Base-by-base conservation (phyloP, 164 flowering plant genomes). In the Santalum album region DNA sequence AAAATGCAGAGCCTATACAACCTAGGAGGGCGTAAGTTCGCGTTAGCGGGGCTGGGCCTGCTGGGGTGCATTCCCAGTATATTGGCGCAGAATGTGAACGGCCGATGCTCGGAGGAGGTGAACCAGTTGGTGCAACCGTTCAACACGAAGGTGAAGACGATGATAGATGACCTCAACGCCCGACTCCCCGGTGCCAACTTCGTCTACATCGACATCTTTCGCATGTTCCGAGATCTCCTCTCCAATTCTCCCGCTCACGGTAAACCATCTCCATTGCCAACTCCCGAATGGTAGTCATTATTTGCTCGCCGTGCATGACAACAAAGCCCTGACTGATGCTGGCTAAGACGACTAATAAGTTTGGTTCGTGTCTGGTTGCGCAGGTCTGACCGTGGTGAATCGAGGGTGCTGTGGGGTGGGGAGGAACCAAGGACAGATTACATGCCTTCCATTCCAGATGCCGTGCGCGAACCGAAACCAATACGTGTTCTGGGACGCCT, bases 401-500 rank as follows among this genome's bases (percentile, higher is more conserved):
- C 64, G 81, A 0, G 96, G 95, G 19, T 92, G 96, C 52, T 92
- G 98, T 54, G 96, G 98, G 1, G 79, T 88, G 7, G 98, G 98
- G 27, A 54, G 88, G 16, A 86, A 91, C 74, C 61, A 82, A 25
- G 98, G 98, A 20, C 87, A 91, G 68, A 75, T 91, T 2, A 91
- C 98, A 12, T 91, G 98, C 55, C 84, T 91, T 17, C 98, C 98
- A 7, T 76, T 86, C 38, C 89, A 88, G 51, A 78, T 72, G 1
- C 98, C 98, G 11, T 91, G 98, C 46, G 29, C 64, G 1, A 69
- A 88, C 48, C 59, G 98, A 47, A 60, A 74, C 0, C 66, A 75
- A 53, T 91, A 88, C 44, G 68, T 91, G 42, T 91, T 88, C 57
- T 91, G 98, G 98, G 98, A 91, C 58, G 96, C 98, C 6, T 91